Base-by-base conservation (phyloP, 176 grass and related monocot species). In the Avena atlantica region DNA sequence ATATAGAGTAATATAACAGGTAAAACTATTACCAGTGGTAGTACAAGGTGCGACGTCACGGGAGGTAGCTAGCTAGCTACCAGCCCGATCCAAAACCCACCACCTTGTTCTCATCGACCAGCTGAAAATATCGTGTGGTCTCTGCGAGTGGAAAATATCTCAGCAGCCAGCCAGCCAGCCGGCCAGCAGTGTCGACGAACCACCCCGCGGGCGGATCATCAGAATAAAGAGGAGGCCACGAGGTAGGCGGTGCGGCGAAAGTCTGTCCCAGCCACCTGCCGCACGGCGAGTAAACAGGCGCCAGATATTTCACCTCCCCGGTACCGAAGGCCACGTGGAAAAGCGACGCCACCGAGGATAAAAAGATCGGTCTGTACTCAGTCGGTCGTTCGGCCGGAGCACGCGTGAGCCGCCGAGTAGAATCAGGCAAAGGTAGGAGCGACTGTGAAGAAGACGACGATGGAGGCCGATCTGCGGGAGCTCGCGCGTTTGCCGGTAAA, bases 321-420 rank as follows among this genome's bases (percentile, higher is more conserved):
- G 6, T 7, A 29, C 27, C 5, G 12, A 3, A 50, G 42, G 20
- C 90, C 95, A 94, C 86, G 90, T 97, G 86, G 85, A 89, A 94
- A 94, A 92, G 92, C 66, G 78, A 17, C 74, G 92, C 95, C 92
- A 97, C 90, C 84, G 21, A 62, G 90, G 95, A 97, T 76, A 73
- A 83, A 88, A 82, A 42, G 55, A 78, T 6, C 31, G 19, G 11
- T 47, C 45, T 11, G 31, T 34, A 4, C 31, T 4, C 31, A 34
- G 8, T 48, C 57, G 72, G 9, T 12, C 5, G n/a, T 4, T 65
- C 56, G 24, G 27, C 51, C 52, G 49, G 60, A 48, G 4, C 23
- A 50, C 12, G 29, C 52, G 73, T 14, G 3, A 76, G 31, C 12
- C 20, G 50, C 5, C 10, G 59, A 70, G 29, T 2, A 31, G 29